Evolutionary conservation across 176 grass and related monocot species (phyloP).

Genomic region (Puya raimondii): DNA sequence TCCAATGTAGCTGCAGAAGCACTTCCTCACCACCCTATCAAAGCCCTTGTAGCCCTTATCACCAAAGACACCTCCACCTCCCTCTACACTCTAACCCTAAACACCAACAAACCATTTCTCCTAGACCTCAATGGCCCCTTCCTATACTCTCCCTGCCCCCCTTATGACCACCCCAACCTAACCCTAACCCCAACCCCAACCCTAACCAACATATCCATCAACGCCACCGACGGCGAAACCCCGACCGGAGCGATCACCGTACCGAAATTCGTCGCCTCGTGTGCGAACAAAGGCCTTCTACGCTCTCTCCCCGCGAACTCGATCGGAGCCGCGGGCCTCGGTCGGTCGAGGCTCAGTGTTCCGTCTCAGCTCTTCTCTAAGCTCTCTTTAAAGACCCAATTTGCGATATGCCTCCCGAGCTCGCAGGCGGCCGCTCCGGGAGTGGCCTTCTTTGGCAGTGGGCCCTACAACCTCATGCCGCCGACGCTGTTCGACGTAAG

Average conservation of each 20-base stretch:
- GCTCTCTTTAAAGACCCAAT: not conserved
- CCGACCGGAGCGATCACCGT: not conserved
- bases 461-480: slow-evolving; percentile 8
- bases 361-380: not conserved
- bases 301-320: not conserved
- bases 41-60: slow-evolving; percentile 28
- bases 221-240: not conserved
- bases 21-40: not conserved
- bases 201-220: slow-evolving; percentile 11
- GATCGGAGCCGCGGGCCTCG: not conserved
- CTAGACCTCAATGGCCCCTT: slow-evolving; percentile 30
- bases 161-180: slow-evolving; percentile 4
- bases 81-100: slow-evolving; percentile 32
- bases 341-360: not conserved
- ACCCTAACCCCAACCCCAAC: slow-evolving; percentile 1
- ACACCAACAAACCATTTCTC: slow-evolving; percentile 5
- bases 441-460: slow-evolving; percentile 3
- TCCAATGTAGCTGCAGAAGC: too few species aligned
- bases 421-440: not conserved
- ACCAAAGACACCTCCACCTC: slow-evolving; percentile 27
- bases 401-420: not conserved
- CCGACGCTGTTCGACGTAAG: not conserved
- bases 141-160: slow-evolving; percentile 21
- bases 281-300: not conserved
- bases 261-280: not conserved